These are phyloP conservation scores for Athelia sp. DNA, from an alignment of 1,284 basidiomycete genomes.

Conservation along the genomic window DNA sequence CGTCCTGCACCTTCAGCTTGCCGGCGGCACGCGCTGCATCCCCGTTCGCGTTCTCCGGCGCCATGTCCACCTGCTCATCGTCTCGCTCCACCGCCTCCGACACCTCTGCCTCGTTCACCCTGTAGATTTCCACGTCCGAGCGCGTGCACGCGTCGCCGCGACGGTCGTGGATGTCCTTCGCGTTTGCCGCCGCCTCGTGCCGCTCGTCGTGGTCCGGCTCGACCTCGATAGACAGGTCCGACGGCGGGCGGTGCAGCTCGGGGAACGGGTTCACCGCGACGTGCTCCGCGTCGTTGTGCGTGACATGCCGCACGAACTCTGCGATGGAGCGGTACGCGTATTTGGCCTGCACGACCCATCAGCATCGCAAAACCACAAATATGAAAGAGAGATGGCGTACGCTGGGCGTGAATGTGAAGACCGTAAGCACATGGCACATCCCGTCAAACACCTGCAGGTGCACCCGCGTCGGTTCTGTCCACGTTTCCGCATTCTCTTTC, in stretches of 20 bases:
- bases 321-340: slow-evolving; percentile 55
- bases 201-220: slow-evolving; percentile 5
- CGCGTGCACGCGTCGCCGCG: slow-evolving; percentile 5
- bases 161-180: not conserved
- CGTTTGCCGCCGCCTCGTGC: slow-evolving; percentile 1
- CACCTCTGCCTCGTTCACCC: slow-evolving; percentile 22
- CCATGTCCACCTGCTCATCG: slow-evolving; percentile 19
- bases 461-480: slow-evolving; percentile 66
- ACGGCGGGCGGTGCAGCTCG: slow-evolving; percentile 29
- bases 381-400: slow-evolving; percentile 24
- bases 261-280: slow-evolving; percentile 42
- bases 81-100: slow-evolving; percentile 2
- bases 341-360: slow-evolving; percentile 34
- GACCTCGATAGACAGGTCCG: slow-evolving; percentile 12
- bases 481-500: slow-evolving; percentile 46
- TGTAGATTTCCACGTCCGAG: slow-evolving; percentile 25
- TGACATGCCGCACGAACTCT: slow-evolving; percentile 51
- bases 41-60: slow-evolving; percentile 11
- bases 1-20: slow-evolving; percentile 18
- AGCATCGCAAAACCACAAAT: not conserved
- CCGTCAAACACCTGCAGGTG: slow-evolving; percentile 73
- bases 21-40: not conserved
- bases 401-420: slow-evolving; percentile 65
- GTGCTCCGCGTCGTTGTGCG: slow-evolving; percentile 28
- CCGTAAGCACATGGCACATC: slow-evolving; percentile 66